Base-by-base conservation (phyloP, 1,284 basidiomycete genomes). In the Lentinula novae-zelandiae region DNA sequence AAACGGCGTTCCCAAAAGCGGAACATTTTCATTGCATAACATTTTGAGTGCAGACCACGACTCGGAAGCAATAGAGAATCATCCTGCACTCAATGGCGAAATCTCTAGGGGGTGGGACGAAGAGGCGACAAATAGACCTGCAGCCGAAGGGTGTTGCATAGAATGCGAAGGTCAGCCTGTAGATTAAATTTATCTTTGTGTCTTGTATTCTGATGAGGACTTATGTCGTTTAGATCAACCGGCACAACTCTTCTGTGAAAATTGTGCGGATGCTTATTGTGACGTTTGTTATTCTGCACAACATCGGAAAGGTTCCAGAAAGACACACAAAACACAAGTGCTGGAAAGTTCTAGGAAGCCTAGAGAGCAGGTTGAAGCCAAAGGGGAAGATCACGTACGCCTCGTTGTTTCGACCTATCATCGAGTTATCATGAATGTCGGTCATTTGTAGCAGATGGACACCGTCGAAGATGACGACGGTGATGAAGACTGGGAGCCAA, bases 241-340 rank as follows among this genome's bases (percentile, higher is more conserved):
- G 60, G 87, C 89, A 7, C 83, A 90, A 68, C 68, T 92, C 15
- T 72, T 77, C 54, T 93, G 91, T 67, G 84, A 87, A 68, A 78
- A 81, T 9, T 93, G 91, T 69, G 73, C 67, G 6, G 90, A 93
- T 70, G 73, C 79, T 39, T 93, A 85, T 68, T 93, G 91, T 64
- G 87, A 92, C 70, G 90, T 93, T 22, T 93, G 91, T 75, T 93
- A 89, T 71, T 82, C 87, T 10, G 82, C 90, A 0, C 89, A 90
- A 68, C 91, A 93, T 71, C 78, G 90, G 54, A 93, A 92, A 67
- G 91, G 91, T 15, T 79, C 84, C 3, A 79, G 91, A 53, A 91
- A 87, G 72, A 71, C 71, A 49, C 91, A 93, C 71, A 72, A 73
- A 4, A 76, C 78, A n/a, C 86, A 79, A 63, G 74, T 82, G 33